Percentiles rank a stretch among this genome's conserved stretches.
phyloP scores from a whole-genome alignment of 371 early-diverging fungal species.

The Mortierella polycephala region DNA sequence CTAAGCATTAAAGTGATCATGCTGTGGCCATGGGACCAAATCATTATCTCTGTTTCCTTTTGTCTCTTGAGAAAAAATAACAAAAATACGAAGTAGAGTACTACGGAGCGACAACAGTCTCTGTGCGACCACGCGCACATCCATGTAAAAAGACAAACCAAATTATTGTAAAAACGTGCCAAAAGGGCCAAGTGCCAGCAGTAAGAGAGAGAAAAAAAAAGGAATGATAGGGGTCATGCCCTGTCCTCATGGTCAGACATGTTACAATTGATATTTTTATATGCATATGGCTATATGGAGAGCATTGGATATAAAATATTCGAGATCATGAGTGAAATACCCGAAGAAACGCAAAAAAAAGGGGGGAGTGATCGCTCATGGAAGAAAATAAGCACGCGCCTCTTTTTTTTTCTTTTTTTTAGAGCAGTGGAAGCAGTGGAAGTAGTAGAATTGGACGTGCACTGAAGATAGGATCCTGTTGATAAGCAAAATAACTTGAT shows the following conservation, averaged over 20 bases:
- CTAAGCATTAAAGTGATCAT: conserved; percentile 1
- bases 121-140: conserved; percentile 32
- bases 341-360: too few relatives aligned
- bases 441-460: not conserved
- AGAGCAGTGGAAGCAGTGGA: too few relatives aligned
- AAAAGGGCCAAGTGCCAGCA: conserved; percentile 1
- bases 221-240: conserved; percentile 7
- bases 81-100: not conserved
- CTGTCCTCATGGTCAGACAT: conserved; percentile 1
- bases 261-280: too few relatives aligned
- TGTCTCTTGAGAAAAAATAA: not conserved
- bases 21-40: conserved; percentile 11
- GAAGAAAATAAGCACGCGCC: too few relatives aligned
- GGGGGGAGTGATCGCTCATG: too few relatives aligned
- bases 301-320: too few relatives aligned
- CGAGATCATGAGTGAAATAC: too few relatives aligned
- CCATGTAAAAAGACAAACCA: not conserved
- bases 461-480: not conserved
- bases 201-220: not conserved
- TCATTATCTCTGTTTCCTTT: not conserved
- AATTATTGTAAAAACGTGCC: not conserved
- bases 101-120: conserved; percentile 6
- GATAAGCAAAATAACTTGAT: not conserved
- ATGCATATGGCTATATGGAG: too few relatives aligned
- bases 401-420: too few relatives aligned